Base-by-base conservation (phyloP, 768 basidiomycete species). In the Suillus lakei region DNA sequence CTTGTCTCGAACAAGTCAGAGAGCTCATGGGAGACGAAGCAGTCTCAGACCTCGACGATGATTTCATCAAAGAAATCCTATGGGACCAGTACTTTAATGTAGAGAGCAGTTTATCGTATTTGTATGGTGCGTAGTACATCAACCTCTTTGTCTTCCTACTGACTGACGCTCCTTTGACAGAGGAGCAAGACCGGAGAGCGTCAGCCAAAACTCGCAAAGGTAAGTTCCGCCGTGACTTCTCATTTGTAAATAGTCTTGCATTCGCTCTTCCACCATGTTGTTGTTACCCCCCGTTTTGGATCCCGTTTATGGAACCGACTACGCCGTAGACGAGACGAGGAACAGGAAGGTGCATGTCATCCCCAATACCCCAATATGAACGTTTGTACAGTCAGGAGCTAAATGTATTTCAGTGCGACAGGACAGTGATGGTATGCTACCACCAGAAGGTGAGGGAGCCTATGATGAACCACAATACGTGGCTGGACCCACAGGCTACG, bases 71-170 rank as follows among this genome's bases (percentile, higher is more conserved):
- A 72, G 91, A 94, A 67, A 82, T 85, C 0, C 81, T 99, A 54
- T 99, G 95, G 91, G 88, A 99, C 71, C 87, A 81, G 71, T 92
- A 92, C 76, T 98, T 97, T 70, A 89, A 97, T 72, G 84, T 91
- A 18, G 88, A 94, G 39, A 84, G 89, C 75, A 88, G 92, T 21
- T 78, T 97, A 12, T 80, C 86, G 38, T 93, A 88, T 86, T 81
- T 93, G 32, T 69, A 91, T 43, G 90, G 95, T 95, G 66, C 68
- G 90, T 81, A 50, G 4, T 16, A 46, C n/a, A 26, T 32, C 16
- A 48, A 28, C 15, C 32, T 50, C 43, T 8, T 34, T 39, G 32
- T 58, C 54, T 39, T 15, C 54, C 28, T 18, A 10, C 13, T 61
- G 32, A 62, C 15, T 63, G 60, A 60, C 50, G 66, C 13, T 28